phyloP scores from a whole-genome alignment of 1,284 basidiomycete genomes.

The Irpex sp. region DNA sequence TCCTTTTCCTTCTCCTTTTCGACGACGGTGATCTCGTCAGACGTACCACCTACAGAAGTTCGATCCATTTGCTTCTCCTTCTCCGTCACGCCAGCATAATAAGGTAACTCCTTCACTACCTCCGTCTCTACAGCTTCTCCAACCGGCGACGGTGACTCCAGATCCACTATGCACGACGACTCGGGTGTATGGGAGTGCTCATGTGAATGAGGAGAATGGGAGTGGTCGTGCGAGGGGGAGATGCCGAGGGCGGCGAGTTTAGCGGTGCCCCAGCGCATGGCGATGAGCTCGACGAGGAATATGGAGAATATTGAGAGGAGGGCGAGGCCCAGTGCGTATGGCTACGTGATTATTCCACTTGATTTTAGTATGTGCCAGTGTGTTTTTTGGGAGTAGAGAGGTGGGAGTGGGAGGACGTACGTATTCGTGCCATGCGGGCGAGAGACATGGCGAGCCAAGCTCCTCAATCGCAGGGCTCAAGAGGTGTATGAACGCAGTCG shows the following conservation, averaged over 20 bases:
- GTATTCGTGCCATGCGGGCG: conserved; percentile 66
- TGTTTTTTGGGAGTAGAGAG: conserved; percentile 11
- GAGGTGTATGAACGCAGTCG: conserved; percentile 88
- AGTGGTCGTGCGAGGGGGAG: conserved; percentile 37
- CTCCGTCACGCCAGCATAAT: not conserved
- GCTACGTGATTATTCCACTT: conserved; percentile 33
- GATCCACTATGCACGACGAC: not conserved
- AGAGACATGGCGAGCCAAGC: conserved; percentile 70
- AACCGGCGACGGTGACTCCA: no score
- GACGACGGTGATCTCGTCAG: not conserved
- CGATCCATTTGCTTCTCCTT: not conserved
- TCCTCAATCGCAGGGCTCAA: conserved; percentile 72
- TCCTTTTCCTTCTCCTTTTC: not conserved
- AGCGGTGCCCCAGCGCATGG: conserved; percentile 75
- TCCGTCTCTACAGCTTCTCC: not conserved
- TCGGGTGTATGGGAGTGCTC: conserved; percentile 27
- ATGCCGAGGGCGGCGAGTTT: conserved; percentile 54
- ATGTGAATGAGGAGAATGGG: conserved; percentile 43
- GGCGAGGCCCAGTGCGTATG: conserved; percentile 76
- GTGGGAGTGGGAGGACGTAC: conserved; percentile 33
- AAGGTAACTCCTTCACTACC: not conserved
- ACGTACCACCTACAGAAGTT: not conserved
- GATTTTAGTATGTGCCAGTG: not conserved
- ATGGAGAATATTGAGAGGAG: conserved; percentile 78
- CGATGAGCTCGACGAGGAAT: conserved; percentile 81